Conservation (phyloP, 768 basidiomycete species). For the Rhizopogon rudus region DNA sequence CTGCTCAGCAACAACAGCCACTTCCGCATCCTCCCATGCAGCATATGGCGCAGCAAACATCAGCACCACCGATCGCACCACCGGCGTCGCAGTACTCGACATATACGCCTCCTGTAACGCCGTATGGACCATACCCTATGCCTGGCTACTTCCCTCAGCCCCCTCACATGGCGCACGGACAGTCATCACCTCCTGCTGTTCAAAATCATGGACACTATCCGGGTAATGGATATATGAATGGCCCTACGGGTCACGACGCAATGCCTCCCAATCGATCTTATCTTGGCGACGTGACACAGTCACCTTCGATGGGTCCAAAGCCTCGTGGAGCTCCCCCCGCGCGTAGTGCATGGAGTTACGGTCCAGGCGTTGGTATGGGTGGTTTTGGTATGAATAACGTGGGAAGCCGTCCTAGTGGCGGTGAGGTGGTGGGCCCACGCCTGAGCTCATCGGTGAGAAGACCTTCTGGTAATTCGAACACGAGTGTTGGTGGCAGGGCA, state of each 20-base stretch:
- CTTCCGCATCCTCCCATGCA: constrained; percentile 38
- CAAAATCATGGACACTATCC: constrained; percentile 22
- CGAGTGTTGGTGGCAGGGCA: constrained; percentile 52
- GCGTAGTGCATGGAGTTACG: constrained; percentile 64
- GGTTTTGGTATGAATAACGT: constrained; percentile 32
- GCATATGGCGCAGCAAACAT: constrained; percentile 28
- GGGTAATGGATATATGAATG: constrained; percentile 23
- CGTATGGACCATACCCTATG: constrained; percentile 32
- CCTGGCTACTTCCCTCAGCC: constrained; percentile 29
- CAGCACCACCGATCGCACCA: constrained; percentile 26
- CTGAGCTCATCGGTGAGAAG: constrained; percentile 48
- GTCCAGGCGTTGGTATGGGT: constrained; percentile 52
- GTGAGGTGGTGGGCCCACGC: constrained; percentile 61
- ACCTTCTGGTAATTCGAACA: constrained; percentile 43
- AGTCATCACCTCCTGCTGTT: constrained; percentile 19
- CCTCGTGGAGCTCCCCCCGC: constrained; percentile 34
- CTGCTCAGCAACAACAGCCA: constrained; percentile 22
- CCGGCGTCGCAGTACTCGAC: constrained; percentile 27
- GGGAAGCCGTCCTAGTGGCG: constrained; percentile 17
- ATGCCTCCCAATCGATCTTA: constrained; percentile 19
- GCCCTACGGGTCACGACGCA: constrained; percentile 12
- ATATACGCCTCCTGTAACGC: constrained; percentile 25
- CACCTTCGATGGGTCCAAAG: constrained; percentile 20
- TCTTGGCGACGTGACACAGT: constrained; percentile 27
- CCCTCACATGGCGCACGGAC: constrained; percentile 22